Conservation (phyloP, 495 filamentous ascomycete genomes). For the Hyaloscypha finlandica region DNA sequence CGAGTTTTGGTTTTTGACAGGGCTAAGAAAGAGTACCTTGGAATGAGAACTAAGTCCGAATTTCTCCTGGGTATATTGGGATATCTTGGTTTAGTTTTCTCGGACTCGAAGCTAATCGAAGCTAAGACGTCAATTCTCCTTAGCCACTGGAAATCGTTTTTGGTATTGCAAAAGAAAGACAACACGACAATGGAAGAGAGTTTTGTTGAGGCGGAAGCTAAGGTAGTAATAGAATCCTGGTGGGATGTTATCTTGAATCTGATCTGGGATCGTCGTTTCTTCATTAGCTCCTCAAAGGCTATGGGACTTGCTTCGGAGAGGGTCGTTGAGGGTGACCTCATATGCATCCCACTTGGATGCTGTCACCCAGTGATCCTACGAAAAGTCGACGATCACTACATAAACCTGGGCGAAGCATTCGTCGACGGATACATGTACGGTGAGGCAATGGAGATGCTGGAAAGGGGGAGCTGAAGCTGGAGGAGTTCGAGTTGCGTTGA, state of each 20-base stretch:
- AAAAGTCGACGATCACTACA: constrained; percentile 11
- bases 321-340: constrained; percentile 5
- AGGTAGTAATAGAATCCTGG: background rate
- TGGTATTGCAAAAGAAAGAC: too few relatives aligned
- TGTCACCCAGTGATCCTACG: constrained; percentile 10
- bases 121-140: too few relatives aligned
- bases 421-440: constrained; percentile 32
- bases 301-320: background rate
- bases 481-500: constrained; percentile 9
- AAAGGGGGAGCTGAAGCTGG: constrained; percentile 5
- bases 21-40: too few relatives aligned
- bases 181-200: background rate
- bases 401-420: constrained; percentile 28
- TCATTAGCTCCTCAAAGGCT: background rate
- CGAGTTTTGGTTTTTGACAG: too few relatives aligned
- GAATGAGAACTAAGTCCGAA: too few relatives aligned
- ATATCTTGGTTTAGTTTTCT: too few relatives aligned
- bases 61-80: too few relatives aligned
- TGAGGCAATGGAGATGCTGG: constrained; percentile 11
- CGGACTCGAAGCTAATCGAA: too few relatives aligned
- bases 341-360: constrained; percentile 14
- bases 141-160: too few relatives aligned
- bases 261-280: constrained; percentile 7
- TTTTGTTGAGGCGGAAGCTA: background rate
- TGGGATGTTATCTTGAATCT: background rate